Conservation (phyloP, 352 stramenopile genomes). For the Phytophthora macrochlamydospora region DNA sequence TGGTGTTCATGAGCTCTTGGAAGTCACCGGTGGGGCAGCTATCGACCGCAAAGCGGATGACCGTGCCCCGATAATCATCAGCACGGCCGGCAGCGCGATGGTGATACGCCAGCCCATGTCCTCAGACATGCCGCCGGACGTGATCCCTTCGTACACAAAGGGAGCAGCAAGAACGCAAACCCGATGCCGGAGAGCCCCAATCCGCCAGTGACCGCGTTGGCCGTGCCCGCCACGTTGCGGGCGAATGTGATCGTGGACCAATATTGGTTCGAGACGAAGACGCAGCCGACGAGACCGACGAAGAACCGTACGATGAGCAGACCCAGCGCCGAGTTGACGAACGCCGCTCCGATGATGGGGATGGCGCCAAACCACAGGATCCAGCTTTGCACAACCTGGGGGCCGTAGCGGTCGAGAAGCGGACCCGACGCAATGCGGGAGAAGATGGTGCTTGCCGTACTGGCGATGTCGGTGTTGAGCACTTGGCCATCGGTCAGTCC, state of each 20-base stretch:
- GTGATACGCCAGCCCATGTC: slow-evolving; percentile 93
- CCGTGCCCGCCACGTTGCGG: slow-evolving; percentile 92
- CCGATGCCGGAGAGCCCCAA: slow-evolving; percentile 94
- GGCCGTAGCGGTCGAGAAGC: slow-evolving; percentile 93
- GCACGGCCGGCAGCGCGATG: slow-evolving; percentile 87
- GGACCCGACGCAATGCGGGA: slow-evolving; percentile 92
- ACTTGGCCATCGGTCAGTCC: slow-evolving; percentile 88
- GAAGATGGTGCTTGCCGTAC: slow-evolving; percentile 92
- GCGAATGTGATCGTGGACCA: slow-evolving; percentile 96
- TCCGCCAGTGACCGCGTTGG: slow-evolving; percentile 93
- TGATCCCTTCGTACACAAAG: slow-evolving; percentile 88
- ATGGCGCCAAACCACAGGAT: slow-evolving; percentile 89
- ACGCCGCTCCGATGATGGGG: slow-evolving; percentile 83
- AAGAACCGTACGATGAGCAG: slow-evolving; percentile 93
- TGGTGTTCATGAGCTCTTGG: slow-evolving; percentile 74
- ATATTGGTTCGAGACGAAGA: slow-evolving; percentile 95
- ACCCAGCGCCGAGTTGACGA: slow-evolving; percentile 77
- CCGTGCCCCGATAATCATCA: slow-evolving; percentile 81
- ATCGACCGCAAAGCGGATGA: slow-evolving; percentile 82
- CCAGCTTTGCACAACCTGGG: slow-evolving; percentile 79
- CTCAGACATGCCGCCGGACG: slow-evolving; percentile 51
- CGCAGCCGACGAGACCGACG: slow-evolving; percentile 93
- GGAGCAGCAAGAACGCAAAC: slow-evolving; percentile 89
- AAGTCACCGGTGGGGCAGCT: slow-evolving; percentile 94
- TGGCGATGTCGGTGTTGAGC: slow-evolving; percentile 92